A percentile compares a stretch with the other conserved stretches of the same genome.
These are phyloP conservation scores for Phytophthora cryptogea DNA, from an alignment of 352 stramenopile species.

Conservation along the genomic window DNA sequence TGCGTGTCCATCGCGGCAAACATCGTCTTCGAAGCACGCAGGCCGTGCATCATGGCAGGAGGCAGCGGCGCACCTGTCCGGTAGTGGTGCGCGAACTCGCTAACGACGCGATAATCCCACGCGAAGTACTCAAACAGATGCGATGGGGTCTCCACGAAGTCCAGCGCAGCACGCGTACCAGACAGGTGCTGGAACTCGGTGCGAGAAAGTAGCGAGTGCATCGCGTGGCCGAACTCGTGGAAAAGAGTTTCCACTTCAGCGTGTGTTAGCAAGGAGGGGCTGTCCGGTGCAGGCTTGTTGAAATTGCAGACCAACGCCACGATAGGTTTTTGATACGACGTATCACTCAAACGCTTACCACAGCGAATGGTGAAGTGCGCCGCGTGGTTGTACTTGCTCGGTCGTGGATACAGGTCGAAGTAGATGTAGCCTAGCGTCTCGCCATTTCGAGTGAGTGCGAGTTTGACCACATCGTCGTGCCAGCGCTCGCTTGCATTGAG, in stretches of 20 bases:
- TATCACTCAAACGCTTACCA: constrained; percentile 64
- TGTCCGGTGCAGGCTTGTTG: constrained; percentile 72
- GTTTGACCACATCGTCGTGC: constrained; percentile 89
- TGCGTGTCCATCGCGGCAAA: constrained; percentile 91
- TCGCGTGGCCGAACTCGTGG: constrained; percentile 98
- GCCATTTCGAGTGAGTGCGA: constrained; percentile 76
- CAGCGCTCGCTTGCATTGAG: constrained; percentile 83
- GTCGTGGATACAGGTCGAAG: constrained; percentile 94
- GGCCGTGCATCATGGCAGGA: constrained; percentile 67
- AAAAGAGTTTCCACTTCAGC: constrained; percentile 97
- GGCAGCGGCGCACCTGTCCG: constrained; percentile 82
- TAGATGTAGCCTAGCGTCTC: constrained; percentile 92
- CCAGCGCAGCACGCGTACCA: constrained; percentile 92
- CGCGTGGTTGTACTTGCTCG: constrained; percentile 85
- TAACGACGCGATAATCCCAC: constrained; percentile 90
- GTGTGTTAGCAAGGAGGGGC: constrained; percentile 84
- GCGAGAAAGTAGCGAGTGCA: constrained; percentile 96
- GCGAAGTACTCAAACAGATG: constrained; percentile 98
- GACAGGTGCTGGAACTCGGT: constrained; percentile 98
- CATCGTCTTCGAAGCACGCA: constrained; percentile 84
- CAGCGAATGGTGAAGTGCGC: constrained; percentile 98
- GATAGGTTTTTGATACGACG: constrained; percentile 93
- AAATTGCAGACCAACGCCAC: constrained; percentile 94
- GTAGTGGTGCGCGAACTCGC: constrained; percentile 85
- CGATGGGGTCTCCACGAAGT: constrained; percentile 97